These are phyloP conservation scores for Mediolabrus comicus DNA, from an alignment of 108 stramenopile species.

Conservation along the genomic window DNA sequence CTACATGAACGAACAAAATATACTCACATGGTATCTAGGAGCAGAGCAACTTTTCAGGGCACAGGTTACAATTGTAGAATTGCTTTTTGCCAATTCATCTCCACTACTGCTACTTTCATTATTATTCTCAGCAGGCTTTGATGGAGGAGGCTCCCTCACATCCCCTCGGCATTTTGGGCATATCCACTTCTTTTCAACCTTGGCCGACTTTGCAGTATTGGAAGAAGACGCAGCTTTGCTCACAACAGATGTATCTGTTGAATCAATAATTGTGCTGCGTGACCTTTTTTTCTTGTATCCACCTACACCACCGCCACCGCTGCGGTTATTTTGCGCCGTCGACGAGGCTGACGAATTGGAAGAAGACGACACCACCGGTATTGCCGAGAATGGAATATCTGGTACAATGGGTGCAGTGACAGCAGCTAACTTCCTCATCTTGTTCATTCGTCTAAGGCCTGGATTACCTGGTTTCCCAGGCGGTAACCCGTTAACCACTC, in stretches of 20 bases:
- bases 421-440: too few relatives aligned
- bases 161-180: slow-evolving; percentile 16
- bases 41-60: slow-evolving; percentile 6
- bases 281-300: background rate
- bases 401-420: background rate
- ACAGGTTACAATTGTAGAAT: slow-evolving; percentile 8
- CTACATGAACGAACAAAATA: too few relatives aligned
- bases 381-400: background rate
- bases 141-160: slow-evolving; percentile 9
- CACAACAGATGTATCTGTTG: background rate
- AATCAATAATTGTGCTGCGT: background rate
- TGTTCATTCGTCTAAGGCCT: too few relatives aligned
- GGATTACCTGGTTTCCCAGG: background rate
- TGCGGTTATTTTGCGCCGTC: background rate
- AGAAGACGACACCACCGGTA: slow-evolving; percentile 2
- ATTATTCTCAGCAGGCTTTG: background rate
- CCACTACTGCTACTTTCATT: background rate
- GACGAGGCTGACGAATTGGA: slow-evolving; percentile 8
- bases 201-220: background rate
- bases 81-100: background rate
- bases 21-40: slow-evolving; percentile 33
- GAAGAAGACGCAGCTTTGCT: background rate
- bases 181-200: slow-evolving; percentile 1
- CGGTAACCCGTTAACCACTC: background rate
- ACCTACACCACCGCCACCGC: background rate